Conservation (phyloP, 208 protist genomes). For the Trypanosoma cruzi region DNA sequence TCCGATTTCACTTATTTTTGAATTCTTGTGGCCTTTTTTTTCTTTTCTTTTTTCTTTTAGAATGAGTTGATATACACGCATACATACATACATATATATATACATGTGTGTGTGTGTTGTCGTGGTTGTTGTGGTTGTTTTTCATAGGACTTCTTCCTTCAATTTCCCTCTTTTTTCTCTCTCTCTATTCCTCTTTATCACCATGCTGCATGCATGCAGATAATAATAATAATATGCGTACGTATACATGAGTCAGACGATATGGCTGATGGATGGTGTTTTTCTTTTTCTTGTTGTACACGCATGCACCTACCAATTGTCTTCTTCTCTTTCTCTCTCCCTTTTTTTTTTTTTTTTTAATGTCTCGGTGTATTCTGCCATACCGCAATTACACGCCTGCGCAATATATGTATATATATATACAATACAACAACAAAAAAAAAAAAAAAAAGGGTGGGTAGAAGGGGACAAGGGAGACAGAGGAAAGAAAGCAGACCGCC, state of each 20-base stretch:
- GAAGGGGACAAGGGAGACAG: neutral
- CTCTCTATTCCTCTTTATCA: constrained; percentile 7
- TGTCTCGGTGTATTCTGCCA: neutral
- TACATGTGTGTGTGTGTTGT: no score
- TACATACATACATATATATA: no score
- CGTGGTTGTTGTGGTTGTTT: neutral
- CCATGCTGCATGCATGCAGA: neutral
- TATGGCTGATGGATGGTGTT: neutral
- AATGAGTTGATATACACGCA: no score
- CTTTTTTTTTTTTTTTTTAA: constrained; percentile 5
- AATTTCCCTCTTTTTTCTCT: neutral
- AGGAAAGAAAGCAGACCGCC: constrained; percentile 6
- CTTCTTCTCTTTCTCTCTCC: constrained; percentile 19
- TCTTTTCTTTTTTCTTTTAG: no score
- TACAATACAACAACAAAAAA: neutral
- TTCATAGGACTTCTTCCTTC: neutral
- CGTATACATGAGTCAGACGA: neutral
- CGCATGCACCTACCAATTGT: neutral
- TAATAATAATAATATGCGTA: neutral
- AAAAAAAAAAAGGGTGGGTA: constrained; percentile 1
- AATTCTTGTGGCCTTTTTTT: neutral
- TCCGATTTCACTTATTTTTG: no score
- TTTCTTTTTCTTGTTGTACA: neutral
- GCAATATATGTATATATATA: neutral
- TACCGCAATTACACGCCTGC: neutral